Evolutionary conservation across 306 rosid species (phyloP), one percentile per base, ranked within the genome.

Genomic region (Rubus parviflorus): DNA sequence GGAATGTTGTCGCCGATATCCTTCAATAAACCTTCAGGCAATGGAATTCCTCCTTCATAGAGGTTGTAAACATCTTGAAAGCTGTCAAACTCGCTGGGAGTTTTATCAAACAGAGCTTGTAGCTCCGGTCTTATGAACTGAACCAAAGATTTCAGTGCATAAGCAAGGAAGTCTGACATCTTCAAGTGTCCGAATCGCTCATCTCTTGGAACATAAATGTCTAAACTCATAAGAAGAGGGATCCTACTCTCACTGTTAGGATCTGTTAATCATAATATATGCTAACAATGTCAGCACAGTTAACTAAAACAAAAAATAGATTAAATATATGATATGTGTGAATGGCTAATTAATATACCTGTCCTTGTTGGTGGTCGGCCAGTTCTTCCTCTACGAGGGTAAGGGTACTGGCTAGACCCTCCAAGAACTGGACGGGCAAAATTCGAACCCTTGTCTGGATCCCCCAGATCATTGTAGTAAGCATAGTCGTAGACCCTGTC

Each of bases 181-280:
- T 94, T 94, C 88, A 92, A 70, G 81, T 92, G 97, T 6, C 95
- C 94, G 56, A 94, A 94, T 70, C 88, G 81, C 70, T 94, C 98
- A 23, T 92, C 97, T 81, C 90, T 86, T 4, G 98, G 98, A 60
- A 95, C 97, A 62, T 92, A 92, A 67, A 92, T 82, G 86, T 84
- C 83, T 57, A 92, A 78, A 70, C 92, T 89, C 86, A 12, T 43
- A 58, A 75, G 15, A 63, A 78, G 54, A 23, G 61, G 74, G 76
- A 94, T 75, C 81, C 91, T 87, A 49, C 92, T 88, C 87, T 94
- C 97, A 11, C 10, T 48, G 4, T 75, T 83, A 4, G 86, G 84
- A 92, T 88, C 97, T 92, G 90, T 19, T 56, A 65, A 23, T 45
- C 13, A 62, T 47, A 30, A 38, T 4, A 4, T 41, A 48, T 17